A percentile compares a stretch with the other conserved stretches of the same genome.
phyloP scores from a whole-genome alignment of 1,139 yeast genomes.

The Eremothecium cymbalariae region DNA sequence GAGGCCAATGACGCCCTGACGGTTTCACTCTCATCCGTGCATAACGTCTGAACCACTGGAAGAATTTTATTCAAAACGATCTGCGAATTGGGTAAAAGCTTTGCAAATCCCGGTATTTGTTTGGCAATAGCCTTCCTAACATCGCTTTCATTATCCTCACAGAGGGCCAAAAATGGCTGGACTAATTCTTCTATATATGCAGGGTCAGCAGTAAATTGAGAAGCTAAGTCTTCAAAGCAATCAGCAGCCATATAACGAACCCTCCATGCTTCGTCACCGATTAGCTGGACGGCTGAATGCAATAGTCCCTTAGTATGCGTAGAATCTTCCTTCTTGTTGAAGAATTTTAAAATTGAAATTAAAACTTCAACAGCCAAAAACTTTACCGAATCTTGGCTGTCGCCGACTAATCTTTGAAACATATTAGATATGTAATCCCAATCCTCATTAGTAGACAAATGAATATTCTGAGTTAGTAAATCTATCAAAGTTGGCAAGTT shows the following conservation, averaged over 20 bases:
- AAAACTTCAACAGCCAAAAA: constrained; percentile 82
- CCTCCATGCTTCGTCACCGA: constrained; percentile 93
- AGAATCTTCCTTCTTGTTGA: constrained; percentile 48
- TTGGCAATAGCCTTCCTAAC: constrained; percentile 92
- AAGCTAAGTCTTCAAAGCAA: constrained; percentile 67
- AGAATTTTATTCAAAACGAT: constrained; percentile 62
- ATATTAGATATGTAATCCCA: constrained; percentile 72
- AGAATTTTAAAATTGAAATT: constrained; percentile 60
- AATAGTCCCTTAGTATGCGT: constrained; percentile 56
- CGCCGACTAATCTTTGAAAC: constrained; percentile 73
- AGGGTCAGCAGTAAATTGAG: constrained; percentile 43
- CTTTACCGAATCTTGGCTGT: constrained; percentile 93
- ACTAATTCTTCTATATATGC: constrained; percentile 50
- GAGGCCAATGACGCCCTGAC: constrained; percentile 91
- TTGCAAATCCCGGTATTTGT: constrained; percentile 77
- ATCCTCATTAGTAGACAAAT: constrained; percentile 39
- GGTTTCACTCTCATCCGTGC: constrained; percentile 85
- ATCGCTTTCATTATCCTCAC: constrained; percentile 93
- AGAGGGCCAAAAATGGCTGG: constrained; percentile 54
- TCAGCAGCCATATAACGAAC: constrained; percentile 97
- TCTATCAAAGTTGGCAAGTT: constrained; percentile 68
- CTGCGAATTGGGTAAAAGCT: constrained; percentile 39
- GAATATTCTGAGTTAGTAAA: constrained; percentile 40
- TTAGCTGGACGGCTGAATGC: constrained; percentile 55
- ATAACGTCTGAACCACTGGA: constrained; percentile 76